Percentiles rank a stretch among this genome's conserved stretches.
Evolutionary conservation across 2,329 filamentous ascomycete species (phyloP).

Genomic region (Phyllosticta citrichinensis): DNA sequence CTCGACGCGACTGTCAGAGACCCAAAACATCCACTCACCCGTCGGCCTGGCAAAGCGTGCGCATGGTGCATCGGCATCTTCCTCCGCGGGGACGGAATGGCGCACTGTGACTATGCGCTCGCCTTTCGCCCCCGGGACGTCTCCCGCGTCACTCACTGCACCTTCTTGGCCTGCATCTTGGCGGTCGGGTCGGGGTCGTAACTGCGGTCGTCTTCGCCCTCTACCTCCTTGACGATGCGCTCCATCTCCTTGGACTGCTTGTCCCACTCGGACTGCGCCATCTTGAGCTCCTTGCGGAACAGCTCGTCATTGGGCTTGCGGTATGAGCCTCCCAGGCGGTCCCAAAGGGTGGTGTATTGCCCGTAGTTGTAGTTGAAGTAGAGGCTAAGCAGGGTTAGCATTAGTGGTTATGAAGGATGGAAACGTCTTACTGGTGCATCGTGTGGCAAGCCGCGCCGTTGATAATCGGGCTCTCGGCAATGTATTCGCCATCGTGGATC

Average conservation of each 20-base stretch:
- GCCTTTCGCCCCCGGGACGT: neutral
- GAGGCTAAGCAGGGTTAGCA: constrained; percentile 7
- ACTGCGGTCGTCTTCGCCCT: constrained; percentile 42
- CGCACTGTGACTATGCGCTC: constrained; percentile 5
- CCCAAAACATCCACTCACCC: neutral
- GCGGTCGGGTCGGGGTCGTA: constrained; percentile 28
- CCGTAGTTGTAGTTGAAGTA: constrained; percentile 82
- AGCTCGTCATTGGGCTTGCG: constrained; percentile 75
- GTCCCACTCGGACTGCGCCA: constrained; percentile 70
- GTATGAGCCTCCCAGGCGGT: constrained; percentile 79
- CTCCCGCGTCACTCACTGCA: constrained; percentile 16
- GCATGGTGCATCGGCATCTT: neutral
- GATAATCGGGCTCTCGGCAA: constrained; percentile 80
- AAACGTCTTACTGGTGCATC: constrained; percentile 59
- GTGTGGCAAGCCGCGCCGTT: constrained; percentile 94
- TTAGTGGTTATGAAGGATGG: constrained; percentile 36
- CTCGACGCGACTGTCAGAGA: neutral
- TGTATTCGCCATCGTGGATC: constrained; percentile 92
- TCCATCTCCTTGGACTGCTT: constrained; percentile 70
- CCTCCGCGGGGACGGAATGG: neutral
- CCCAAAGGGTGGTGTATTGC: constrained; percentile 88
- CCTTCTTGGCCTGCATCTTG: constrained; percentile 27
- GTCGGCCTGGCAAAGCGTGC: neutral
- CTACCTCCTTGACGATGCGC: constrained; percentile 62
- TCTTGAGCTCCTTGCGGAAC: constrained; percentile 76